phyloP scores from a whole-genome alignment of 1,284 basidiomycete species.

The Heterobasidion annosum region DNA sequence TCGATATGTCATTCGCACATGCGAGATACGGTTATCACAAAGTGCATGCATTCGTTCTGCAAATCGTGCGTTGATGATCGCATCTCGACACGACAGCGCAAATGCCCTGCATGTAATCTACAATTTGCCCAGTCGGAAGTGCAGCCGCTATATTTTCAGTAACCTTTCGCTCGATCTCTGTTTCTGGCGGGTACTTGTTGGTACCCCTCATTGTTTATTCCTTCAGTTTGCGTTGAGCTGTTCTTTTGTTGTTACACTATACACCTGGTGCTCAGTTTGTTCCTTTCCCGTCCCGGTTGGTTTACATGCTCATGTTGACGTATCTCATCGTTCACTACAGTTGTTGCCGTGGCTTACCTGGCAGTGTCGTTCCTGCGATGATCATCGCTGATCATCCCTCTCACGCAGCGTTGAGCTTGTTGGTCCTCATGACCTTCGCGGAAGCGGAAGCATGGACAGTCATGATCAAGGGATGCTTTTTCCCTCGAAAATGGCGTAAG shows the following conservation, averaged over 20 bases:
- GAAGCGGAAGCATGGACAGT: no score
- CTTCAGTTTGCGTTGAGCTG: neutral
- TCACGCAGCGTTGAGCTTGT: no score
- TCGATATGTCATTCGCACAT: conserved; percentile 84
- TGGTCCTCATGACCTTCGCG: no score
- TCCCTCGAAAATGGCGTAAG: no score
- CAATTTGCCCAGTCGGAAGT: conserved; percentile 86
- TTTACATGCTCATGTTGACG: neutral
- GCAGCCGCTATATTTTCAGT: conserved; percentile 81
- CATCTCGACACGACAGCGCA: conserved; percentile 86
- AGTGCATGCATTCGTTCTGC: conserved; percentile 96
- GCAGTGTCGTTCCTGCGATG: no score
- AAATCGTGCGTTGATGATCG: conserved; percentile 82
- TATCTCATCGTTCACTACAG: neutral
- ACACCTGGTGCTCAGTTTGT: neutral
- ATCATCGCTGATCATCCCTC: no score
- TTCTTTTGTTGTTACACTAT: neutral
- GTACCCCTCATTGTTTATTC: neutral
- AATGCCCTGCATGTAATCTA: conserved; percentile 89
- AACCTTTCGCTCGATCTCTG: neutral
- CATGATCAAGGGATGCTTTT: no score
- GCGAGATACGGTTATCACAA: conserved; percentile 82
- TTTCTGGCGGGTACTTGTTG: neutral
- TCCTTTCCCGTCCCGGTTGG: neutral
- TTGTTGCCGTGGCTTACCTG: no score